Percentiles rank a stretch among this genome's conserved stretches.
Conservation (phyloP, 306 rosid species). For the Prunus davidiana region DNA sequence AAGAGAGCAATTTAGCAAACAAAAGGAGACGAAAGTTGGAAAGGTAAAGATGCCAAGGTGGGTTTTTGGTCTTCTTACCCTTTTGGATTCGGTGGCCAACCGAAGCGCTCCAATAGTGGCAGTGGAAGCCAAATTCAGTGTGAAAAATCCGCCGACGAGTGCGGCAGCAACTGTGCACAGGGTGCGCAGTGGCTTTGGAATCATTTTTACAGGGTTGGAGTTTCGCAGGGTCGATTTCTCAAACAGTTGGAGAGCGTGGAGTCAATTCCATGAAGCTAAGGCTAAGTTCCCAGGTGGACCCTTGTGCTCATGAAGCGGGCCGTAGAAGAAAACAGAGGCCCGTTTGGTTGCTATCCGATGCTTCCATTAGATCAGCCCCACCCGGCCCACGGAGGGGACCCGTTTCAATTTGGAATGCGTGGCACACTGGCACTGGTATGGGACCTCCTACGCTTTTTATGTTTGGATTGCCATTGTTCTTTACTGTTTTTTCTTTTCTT, state of each 20-base stretch:
- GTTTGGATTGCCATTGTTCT: background rate
- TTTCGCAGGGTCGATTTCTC: conserved; percentile 31
- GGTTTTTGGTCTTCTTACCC: conserved; percentile 38
- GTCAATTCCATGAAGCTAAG: background rate
- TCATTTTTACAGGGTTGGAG: conserved; percentile 29
- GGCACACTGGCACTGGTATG: too few relatives aligned
- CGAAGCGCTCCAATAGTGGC: conserved; percentile 57
- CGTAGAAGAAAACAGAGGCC: background rate
- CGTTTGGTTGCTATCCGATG: background rate
- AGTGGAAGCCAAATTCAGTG: conserved; percentile 62
- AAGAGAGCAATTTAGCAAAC: background rate
- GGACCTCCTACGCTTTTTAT: background rate
- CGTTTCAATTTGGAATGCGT: background rate
- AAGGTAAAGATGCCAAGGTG: background rate
- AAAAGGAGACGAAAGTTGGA: background rate
- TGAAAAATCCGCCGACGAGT: conserved; percentile 55
- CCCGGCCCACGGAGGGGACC: background rate
- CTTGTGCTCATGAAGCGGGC: background rate
- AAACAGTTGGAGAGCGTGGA: conserved; percentile 9
- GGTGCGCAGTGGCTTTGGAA: conserved; percentile 40
- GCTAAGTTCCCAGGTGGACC: background rate
- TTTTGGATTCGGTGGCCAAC: conserved; percentile 52
- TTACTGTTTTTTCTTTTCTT: background rate
- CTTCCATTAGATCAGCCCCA: background rate
- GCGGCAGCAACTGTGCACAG: conserved; percentile 42